These are phyloP conservation scores for Jatropha multifida DNA, from an alignment of 441 rosid genomes.

Conservation along the genomic window DNA sequence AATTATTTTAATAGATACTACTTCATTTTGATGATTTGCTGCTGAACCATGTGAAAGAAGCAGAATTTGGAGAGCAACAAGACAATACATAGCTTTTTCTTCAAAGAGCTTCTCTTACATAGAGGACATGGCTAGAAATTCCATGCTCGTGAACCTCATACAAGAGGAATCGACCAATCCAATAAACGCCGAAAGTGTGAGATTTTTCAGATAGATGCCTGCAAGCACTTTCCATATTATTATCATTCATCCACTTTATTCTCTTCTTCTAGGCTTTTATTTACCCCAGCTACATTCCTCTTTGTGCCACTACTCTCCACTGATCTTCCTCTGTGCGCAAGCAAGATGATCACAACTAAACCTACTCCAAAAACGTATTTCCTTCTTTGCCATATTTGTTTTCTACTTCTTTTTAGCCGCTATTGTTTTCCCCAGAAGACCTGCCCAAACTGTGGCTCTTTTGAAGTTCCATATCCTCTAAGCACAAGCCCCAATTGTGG, in stretches of 20 bases:
- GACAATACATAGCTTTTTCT: not conserved
- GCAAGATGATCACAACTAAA: conserved; percentile 33
- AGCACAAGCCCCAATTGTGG: conserved; percentile 61
- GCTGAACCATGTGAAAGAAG: conserved; percentile 10
- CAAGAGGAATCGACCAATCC: conserved; percentile 31
- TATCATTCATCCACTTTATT: conserved; percentile 33
- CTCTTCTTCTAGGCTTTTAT: conserved; percentile 34
- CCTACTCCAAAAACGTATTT: conserved; percentile 13
- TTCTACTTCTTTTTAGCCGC: conserved; percentile 21
- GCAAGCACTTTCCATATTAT: conserved; percentile 22
- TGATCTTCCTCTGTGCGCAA: conserved; percentile 18
- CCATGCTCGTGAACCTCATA: not conserved
- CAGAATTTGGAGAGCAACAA: not conserved
- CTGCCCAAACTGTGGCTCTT: conserved; percentile 53
- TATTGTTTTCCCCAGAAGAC: conserved; percentile 33
- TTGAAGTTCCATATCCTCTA: conserved; percentile 53
- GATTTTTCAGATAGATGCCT: conserved; percentile 32
- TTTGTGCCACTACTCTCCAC: not conserved
- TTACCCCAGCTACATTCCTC: conserved; percentile 22
- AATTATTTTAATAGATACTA: conserved; percentile 11
- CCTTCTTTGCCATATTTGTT: conserved; percentile 10
- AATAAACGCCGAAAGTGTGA: conserved; percentile 26
- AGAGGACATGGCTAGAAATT: conserved; percentile 12
- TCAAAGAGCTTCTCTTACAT: conserved; percentile 11
- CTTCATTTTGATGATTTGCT: conserved; percentile 2